Percentiles rank a stretch among this genome's conserved stretches.
These are phyloP conservation scores for Friedmanniomyces simplex DNA, from an alignment of 495 filamentous ascomycete genomes.

Conservation along the genomic window DNA sequence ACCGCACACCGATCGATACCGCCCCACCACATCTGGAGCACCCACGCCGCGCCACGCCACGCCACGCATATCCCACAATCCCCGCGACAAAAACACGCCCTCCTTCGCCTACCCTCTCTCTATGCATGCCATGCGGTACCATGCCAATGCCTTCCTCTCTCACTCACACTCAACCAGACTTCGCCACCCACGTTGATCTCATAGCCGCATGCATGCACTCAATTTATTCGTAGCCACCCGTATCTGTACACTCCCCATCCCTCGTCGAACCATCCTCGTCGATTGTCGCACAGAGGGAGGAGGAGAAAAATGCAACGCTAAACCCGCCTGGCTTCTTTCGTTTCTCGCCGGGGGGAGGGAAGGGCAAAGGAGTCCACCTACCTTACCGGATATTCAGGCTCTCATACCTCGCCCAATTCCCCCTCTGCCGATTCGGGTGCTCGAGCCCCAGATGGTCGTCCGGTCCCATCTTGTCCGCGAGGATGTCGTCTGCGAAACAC, in stretches of 20 bases:
- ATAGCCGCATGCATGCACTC: background rate
- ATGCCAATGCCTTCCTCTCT: too few relatives aligned
- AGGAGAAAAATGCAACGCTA: background rate
- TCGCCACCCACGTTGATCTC: background rate
- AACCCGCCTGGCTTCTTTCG: background rate
- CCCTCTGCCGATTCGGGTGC: conserved; percentile 65
- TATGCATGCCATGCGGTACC: too few relatives aligned
- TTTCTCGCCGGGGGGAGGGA: background rate
- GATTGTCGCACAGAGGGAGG: too few relatives aligned
- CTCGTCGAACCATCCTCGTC: too few relatives aligned
- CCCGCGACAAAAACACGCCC: too few relatives aligned
- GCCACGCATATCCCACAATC: too few relatives aligned
- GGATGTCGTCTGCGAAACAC: conserved; percentile 58
- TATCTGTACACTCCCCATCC: background rate
- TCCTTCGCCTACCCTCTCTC: too few relatives aligned
- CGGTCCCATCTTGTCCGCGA: conserved; percentile 57
- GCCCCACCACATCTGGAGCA: too few relatives aligned
- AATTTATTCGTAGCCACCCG: background rate
- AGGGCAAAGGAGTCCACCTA: background rate
- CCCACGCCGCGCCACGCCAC: too few relatives aligned
- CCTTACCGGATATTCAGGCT: conserved; percentile 54
- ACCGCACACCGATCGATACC: too few relatives aligned
- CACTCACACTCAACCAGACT: too few relatives aligned
- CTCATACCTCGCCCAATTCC: conserved; percentile 50
- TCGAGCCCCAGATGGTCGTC: conserved; percentile 86